Evolutionary conservation across 345 rosid genomes (phyloP), one percentile per base, ranked within the genome.

Genomic region (Stellera chamaejasme): DNA sequence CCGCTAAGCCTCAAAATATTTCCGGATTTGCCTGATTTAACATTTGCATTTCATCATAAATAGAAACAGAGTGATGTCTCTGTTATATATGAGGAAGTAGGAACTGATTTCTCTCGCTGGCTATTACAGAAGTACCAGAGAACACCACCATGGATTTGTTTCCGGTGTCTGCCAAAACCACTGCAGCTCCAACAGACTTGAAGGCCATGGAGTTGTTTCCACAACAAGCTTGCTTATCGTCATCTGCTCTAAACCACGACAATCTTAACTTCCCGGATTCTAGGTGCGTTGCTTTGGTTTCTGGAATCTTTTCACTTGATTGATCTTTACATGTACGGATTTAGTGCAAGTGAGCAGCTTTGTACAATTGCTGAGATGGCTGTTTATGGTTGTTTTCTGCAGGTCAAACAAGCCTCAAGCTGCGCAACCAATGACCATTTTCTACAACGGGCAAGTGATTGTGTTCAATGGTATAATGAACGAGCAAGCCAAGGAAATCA

Each of bases 401-500:
- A 32, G 39, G 39, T 5, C 39, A 32, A 32, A 32, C 39, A 32
- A 32, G 39, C 67, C 78, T 13, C 76, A 72, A 60, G 52, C 79
- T 55, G 82, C 89, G 2, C 88, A 71, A 32, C 39, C 39, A 27
- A 72, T 92, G 89, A 88, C 98, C 15, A 88, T 92, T 49, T 88
- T 92, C 71, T 92, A 92, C 59, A 78, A 26, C 10, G 96, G 98
- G 15, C 77, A 82, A 72, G 95, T 88, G 62, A 68, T 86, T 41
- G 93, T 81, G 46, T 81, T 86, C 66, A 64, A 88, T 10, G 84
- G 86, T 57, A 81, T 88, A 46, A 80, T 93, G 2, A 83, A 85
- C 41, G 87, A 86, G 16, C 86, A 84, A 70, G 98, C 96, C 0
- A 82, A 81, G 63, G 83, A 92, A 67, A 66, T 92, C 58, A 81